Evolutionary conservation across 352 stramenopile species (phyloP), one percentile per base, ranked within the genome.

Genomic region (Chrysophaeum taylorii): DNA sequence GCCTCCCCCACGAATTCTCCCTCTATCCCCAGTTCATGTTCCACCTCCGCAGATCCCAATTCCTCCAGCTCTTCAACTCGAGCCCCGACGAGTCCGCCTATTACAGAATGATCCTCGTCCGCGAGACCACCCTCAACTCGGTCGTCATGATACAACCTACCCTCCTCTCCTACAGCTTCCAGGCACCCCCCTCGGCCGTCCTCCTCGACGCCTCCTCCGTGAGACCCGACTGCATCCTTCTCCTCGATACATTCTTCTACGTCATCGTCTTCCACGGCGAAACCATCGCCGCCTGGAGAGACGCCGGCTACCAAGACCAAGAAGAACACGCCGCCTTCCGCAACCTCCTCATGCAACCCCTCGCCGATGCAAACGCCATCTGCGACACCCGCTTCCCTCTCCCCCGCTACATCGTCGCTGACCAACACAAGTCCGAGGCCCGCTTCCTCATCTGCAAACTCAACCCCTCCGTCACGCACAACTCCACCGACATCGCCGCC

Each of bases 1-100:
- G 90, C 0, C 82, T 99, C 43, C 89, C 90, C 57, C 84, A 89
- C 27, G 93, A 99, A 85, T 98, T 99, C 75, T 89, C 89, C 64
- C 94, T 99, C 71, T 99, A 98, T 81, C 95, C 96, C 54, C 95
- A 99, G 82, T 98, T 98, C 79, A 97, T 98, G 88, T 99, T 99
- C 83, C 94, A 99, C 84, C 76, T 99, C 64, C 87, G 96, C 41
- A 85, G 96, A 36, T 98, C 93, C 48, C 94, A 98, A 82, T 99
- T 99, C 79, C 82, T 99, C 69, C 96, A 98, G 75, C 85, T 98
- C 38, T 99, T 98, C 77, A 98, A 98, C 71, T 98, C 94, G 73
- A 97, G 87, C 71, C 96, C 95, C 12, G 96, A 99, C 79, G 96
- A 99, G 79, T 95, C 90, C 64, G 87, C 91, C 42, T 97, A 97